Evolutionary conservation across 2,329 filamentous ascomycete genomes (phyloP).

Genomic region (Pseudopithomyces maydicus): DNA sequence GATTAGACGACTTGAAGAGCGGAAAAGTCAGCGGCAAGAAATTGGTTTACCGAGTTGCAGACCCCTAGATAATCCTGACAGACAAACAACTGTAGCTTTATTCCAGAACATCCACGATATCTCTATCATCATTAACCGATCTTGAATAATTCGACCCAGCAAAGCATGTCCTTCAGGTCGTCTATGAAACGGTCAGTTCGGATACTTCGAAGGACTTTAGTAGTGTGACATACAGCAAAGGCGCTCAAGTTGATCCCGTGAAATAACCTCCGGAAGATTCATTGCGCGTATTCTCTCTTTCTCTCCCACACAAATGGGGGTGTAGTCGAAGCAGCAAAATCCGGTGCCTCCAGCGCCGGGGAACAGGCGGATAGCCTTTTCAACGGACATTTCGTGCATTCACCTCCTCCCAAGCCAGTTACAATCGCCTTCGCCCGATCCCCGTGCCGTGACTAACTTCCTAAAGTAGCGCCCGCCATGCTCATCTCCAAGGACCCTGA

Average conservation of each 20-base stretch:
- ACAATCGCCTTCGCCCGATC: not conserved
- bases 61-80: not conserved
- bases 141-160: conserved; percentile 6
- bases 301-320: too few species aligned
- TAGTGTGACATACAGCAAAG: conserved; percentile 6
- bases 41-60: conserved; percentile 24
- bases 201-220: not conserved
- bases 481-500: not conserved
- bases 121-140: not conserved
- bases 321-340: not conserved
- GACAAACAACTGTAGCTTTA: not conserved
- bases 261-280: conserved; percentile 1
- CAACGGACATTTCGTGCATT: not conserved
- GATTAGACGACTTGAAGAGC: conserved; percentile 21
- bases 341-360: too few species aligned
- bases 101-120: not conserved
- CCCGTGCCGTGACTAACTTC: conserved; percentile 1
- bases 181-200: not conserved
- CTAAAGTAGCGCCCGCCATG: not conserved
- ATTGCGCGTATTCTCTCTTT: not conserved
- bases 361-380: not conserved
- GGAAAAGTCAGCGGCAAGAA: conserved; percentile 28
- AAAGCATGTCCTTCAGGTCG: conserved; percentile 7
- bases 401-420: not conserved
- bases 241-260: conserved; percentile 6